These are phyloP conservation scores for Leucosporidium scottii DNA, from an alignment of 768 basidiomycete genomes.

Conservation along the genomic window DNA sequence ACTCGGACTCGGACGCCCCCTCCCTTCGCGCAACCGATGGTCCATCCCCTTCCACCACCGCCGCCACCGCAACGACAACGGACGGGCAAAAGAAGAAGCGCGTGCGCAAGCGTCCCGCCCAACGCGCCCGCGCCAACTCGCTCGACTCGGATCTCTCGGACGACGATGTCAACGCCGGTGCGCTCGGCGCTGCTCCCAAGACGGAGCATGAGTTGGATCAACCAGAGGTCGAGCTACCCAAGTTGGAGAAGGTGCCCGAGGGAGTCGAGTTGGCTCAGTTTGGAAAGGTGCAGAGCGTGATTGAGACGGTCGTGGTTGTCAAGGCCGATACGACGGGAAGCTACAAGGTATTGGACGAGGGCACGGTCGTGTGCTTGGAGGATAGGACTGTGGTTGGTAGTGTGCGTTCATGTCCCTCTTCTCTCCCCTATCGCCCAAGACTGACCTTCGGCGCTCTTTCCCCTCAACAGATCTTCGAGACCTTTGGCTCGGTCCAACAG, in stretches of 20 bases:
- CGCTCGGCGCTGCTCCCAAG: conserved; percentile 15
- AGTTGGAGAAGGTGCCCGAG: conserved; percentile 56
- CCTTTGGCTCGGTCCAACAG: conserved; percentile 85
- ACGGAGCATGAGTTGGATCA: conserved; percentile 47
- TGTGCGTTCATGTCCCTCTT: conserved; percentile 50
- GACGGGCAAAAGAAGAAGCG: conserved; percentile 6
- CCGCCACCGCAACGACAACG: not conserved
- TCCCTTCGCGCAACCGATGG: not conserved
- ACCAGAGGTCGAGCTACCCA: conserved; percentile 47
- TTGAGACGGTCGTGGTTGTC: conserved; percentile 67
- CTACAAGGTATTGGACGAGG: conserved; percentile 70
- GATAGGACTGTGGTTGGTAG: conserved; percentile 85
- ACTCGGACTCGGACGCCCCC: conserved; percentile 4
- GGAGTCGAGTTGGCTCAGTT: conserved; percentile 66
- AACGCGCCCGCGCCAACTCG: not conserved
- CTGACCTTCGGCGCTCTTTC: not conserved
- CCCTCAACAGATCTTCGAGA: conserved; percentile 69
- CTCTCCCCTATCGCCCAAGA: conserved; percentile 17
- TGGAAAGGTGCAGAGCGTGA: conserved; percentile 68
- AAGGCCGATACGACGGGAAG: conserved; percentile 55
- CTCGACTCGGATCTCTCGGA: conserved; percentile 13
- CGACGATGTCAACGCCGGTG: conserved; percentile 22
- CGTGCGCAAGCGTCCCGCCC: not conserved
- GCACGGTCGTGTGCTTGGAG: conserved; percentile 81
- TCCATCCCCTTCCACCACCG: not conserved